phyloP scores from a whole-genome alignment of 441 rosid species.

The Eruca vesicaria region DNA sequence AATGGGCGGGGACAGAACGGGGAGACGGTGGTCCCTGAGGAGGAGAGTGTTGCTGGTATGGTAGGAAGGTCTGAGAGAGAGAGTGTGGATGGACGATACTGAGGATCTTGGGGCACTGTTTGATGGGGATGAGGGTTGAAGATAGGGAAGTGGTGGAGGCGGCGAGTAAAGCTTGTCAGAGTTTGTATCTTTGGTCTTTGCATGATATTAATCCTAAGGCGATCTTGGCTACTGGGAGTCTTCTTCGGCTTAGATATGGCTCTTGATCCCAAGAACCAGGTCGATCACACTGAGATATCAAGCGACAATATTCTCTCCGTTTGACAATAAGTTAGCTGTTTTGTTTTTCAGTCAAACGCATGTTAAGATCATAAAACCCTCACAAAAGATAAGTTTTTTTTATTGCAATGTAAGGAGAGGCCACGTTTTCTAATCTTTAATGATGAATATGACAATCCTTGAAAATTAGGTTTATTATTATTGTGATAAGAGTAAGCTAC shows the following conservation, averaged over 20 bases:
- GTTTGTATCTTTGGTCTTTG: slow-evolving; percentile 53
- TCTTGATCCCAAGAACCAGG: slow-evolving; percentile 36
- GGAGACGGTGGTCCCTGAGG: slow-evolving; percentile 3
- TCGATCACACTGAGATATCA: slow-evolving; percentile 58
- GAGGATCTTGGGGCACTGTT: slow-evolving; percentile 75
- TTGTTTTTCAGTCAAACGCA: background rate
- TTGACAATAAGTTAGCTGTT: background rate
- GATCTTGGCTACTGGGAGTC: slow-evolving; percentile 65
- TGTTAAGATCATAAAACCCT: background rate
- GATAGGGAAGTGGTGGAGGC: slow-evolving; percentile 38
- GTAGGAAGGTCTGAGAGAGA: slow-evolving; percentile 18
- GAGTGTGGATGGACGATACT: slow-evolving; percentile 48
- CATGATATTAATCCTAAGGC: slow-evolving; percentile 71
- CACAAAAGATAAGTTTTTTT: background rate
- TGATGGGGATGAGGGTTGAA: slow-evolving; percentile 44
- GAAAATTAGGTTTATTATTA: background rate
- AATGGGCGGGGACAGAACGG: slow-evolving; percentile 64
- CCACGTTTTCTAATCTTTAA: slow-evolving; percentile 1
- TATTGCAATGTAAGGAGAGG: slow-evolving; percentile 10
- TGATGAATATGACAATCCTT: background rate
- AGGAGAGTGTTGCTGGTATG: slow-evolving; percentile 1
- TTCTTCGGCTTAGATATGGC: slow-evolving; percentile 52
- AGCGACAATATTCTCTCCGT: slow-evolving; percentile 10
- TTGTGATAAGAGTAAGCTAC: background rate
- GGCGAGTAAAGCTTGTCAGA: slow-evolving; percentile 48